Conservation (phyloP, 257 asterid species). For the Solanum sitiens region DNA sequence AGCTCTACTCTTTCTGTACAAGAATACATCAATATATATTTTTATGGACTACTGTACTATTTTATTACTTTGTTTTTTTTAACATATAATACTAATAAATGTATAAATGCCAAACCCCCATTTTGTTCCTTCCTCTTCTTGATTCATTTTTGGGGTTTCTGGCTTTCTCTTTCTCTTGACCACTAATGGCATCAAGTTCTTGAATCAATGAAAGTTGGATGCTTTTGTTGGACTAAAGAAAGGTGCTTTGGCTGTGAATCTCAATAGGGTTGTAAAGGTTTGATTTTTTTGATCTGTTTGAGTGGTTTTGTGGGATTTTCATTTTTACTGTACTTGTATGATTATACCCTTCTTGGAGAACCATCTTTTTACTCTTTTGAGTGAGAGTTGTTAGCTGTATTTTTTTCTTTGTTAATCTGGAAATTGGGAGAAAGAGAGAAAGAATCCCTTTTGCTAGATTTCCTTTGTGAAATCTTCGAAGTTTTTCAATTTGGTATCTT, state of each 20-base stretch:
- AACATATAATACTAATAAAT: neutral
- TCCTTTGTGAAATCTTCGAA: neutral
- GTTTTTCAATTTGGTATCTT: neutral
- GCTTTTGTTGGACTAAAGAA: neutral
- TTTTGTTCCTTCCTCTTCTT: constrained; percentile 5
- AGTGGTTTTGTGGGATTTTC: neutral
- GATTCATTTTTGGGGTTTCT: constrained; percentile 1
- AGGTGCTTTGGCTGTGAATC: constrained; percentile 2
- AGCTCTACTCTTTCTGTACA: constrained; percentile 16
- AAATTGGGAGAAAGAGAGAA: neutral
- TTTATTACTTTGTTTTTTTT: constrained; percentile 3
- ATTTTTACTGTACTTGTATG: neutral
- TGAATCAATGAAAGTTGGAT: constrained; percentile 2
- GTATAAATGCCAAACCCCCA: constrained; percentile 1
- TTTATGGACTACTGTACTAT: neutral
- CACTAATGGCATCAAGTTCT: neutral
- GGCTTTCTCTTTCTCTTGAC: constrained; percentile 3
- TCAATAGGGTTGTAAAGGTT: constrained; percentile 2
- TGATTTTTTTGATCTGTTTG: constrained; percentile 7
- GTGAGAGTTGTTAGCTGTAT: neutral
- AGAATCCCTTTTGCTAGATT: neutral
- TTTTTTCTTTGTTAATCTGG: neutral
- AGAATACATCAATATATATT: neutral
- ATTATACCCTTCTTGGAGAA: neutral
- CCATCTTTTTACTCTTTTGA: neutral